Base-by-base conservation (phyloP, 306 rosid species). In the Benincasa hispida region DNA sequence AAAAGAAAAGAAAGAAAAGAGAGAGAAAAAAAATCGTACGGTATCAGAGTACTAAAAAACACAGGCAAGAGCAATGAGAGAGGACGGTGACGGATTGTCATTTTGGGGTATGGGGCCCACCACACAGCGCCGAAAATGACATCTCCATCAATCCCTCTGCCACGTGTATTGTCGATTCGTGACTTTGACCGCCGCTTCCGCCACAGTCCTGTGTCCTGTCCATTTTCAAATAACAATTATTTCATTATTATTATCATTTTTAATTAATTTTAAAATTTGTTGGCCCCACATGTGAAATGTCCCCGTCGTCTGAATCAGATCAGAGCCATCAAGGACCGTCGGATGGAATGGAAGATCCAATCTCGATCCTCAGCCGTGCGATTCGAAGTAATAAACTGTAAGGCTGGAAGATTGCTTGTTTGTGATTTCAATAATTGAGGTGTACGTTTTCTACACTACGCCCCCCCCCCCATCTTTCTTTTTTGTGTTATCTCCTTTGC, bases 41-140 rank as follows among this genome's bases (percentile, higher is more conserved):
- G 15, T 1, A 63, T 8, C 11, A 19, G 27, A 34, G 60, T 32
- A 34, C 30, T 24, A n/a, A 68, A 53, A 22, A 76, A 62, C 5
- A 45, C 5, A 3, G 51, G 51, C 18, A 45, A 45, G 51, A 9
- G 50, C 39, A 24, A 76, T 57, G 5, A 34, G 54, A 9, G 41
- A 72, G 19, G 66, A 80, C 70, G 24, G 77, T 66, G 83, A 81
- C 77, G 14, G 80, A 80, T 75, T 81, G 72, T 8, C 45, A 8
- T 37, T 34, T 37, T 6, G 59, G 58, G 65, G 22, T 55, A 3
- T 78, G 47, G 37, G 57, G 60, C 14, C 60, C 60, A 55, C 18
- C 39, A 32, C 17, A 75, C 80, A 66, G 62, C 34, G 7, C 22
- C 3, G 41, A 56, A 45, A 66, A 42, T 28, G 59, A 75, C 58